Conservation (phyloP, 768 basidiomycete genomes). For the Pleurotus tuber-regium region DNA sequence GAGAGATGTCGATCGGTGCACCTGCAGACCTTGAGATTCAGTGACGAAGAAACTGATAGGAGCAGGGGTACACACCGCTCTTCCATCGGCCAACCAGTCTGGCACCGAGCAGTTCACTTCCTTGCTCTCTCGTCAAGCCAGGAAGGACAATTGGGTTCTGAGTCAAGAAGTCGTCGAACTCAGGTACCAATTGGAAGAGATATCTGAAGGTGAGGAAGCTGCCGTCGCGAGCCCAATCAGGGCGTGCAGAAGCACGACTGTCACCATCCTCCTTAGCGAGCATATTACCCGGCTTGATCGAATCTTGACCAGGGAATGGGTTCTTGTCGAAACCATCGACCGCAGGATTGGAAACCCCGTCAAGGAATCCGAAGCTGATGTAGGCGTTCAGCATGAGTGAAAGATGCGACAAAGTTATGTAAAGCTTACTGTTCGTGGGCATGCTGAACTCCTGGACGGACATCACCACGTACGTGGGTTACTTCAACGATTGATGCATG, state of each 20-base stretch:
- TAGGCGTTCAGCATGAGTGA: no score
- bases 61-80: constrained; percentile 45
- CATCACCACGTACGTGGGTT: constrained; percentile 34
- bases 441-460: constrained; percentile 38
- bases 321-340: constrained; percentile 37
- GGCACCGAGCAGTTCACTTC: constrained; percentile 51
- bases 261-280: constrained; percentile 46
- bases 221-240: constrained; percentile 47
- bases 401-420: background rate
- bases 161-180: constrained; percentile 45
- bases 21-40: no score
- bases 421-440: constrained; percentile 46
- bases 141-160: constrained; percentile 35
- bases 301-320: constrained; percentile 32
- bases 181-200: constrained; percentile 50
- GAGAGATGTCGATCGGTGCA: constrained; percentile 44
- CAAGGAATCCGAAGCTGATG: constrained; percentile 47
- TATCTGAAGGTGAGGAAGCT: constrained; percentile 53
- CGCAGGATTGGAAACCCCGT: constrained; percentile 51
- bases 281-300: constrained; percentile 40
- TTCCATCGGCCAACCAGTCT: constrained; percentile 56
- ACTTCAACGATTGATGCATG: constrained; percentile 37
- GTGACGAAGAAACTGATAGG: no score
- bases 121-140: constrained; percentile 34
- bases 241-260: constrained; percentile 20